These are phyloP conservation scores for Aspergillus pseudonomiae DNA, from an alignment of 2,329 filamentous ascomycete species.

Conservation along the genomic window DNA sequence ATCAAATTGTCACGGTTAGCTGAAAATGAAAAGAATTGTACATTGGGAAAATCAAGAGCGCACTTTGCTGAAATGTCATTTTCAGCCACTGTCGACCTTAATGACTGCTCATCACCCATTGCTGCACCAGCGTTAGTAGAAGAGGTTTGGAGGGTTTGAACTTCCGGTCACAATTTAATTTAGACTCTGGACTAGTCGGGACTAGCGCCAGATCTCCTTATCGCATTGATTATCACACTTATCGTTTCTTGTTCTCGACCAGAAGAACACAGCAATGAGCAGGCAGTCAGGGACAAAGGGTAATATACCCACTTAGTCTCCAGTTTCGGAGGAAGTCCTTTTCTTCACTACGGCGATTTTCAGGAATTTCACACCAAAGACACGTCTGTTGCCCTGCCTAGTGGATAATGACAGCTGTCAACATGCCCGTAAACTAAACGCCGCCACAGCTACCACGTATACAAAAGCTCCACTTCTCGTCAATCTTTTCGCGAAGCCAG, in stretches of 20 bases:
- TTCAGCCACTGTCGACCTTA: slow-evolving; percentile 28
- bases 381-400: not conserved
- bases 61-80: slow-evolving; percentile 39
- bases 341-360: not conserved
- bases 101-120: slow-evolving; percentile 28
- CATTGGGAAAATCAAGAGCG: slow-evolving; percentile 3
- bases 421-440: not conserved
- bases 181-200: not conserved
- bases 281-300: not conserved
- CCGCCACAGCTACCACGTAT: slow-evolving; percentile 1
- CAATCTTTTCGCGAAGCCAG: not conserved
- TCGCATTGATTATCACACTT: not conserved
- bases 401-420: slow-evolving; percentile 3
- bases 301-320: not conserved
- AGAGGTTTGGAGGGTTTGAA: not conserved
- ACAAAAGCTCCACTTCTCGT: slow-evolving; percentile 2
- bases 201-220: slow-evolving; percentile 1
- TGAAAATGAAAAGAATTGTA: not conserved
- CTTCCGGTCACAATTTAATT: not conserved
- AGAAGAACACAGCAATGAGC: not conserved
- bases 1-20: slow-evolving; percentile 20
- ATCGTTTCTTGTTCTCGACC: no score
- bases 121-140: slow-evolving; percentile 16
- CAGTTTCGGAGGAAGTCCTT: not conserved
- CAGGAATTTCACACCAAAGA: not conserved